A percentile compares a stretch with the other conserved stretches of the same genome.
These are phyloP conservation scores for Lyophyllum atratum DNA, from an alignment of 768 basidiomycete species.

Conservation along the genomic window DNA sequence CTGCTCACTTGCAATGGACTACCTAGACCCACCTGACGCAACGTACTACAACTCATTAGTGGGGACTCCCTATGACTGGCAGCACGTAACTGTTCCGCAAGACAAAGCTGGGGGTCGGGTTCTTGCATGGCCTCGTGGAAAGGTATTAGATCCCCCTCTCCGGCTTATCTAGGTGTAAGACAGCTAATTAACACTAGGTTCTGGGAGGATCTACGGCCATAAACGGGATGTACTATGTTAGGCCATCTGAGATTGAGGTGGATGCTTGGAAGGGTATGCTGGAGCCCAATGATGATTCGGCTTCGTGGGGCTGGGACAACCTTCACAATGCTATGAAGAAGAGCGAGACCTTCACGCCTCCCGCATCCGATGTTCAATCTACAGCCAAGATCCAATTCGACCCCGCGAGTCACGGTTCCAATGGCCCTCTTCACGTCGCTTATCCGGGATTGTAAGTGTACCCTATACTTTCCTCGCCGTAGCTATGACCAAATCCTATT, in stretches of 20 bases:
- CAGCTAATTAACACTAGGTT: conserved; percentile 33
- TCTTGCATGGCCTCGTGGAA: conserved; percentile 63
- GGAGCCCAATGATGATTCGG: conserved; percentile 28
- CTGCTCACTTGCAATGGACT: background rate
- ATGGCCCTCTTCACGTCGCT: conserved; percentile 39
- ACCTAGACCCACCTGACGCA: conserved; percentile 47
- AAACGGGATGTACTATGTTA: conserved; percentile 69
- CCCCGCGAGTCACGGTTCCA: conserved; percentile 43
- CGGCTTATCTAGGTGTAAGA: background rate
- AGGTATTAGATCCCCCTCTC: conserved; percentile 30
- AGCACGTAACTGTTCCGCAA: conserved; percentile 52
- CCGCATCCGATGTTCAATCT: conserved; percentile 35
- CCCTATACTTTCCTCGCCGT: conserved; percentile 35
- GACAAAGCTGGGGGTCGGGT: conserved; percentile 40
- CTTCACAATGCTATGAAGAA: conserved; percentile 44
- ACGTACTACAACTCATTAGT: conserved; percentile 56
- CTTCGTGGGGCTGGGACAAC: conserved; percentile 45
- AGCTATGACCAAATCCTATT: conserved; percentile 3
- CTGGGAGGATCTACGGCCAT: conserved; percentile 71
- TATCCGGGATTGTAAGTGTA: conserved; percentile 23
- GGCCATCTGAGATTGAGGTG: conserved; percentile 49
- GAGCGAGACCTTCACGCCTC: conserved; percentile 54
- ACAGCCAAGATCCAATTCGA: conserved; percentile 43
- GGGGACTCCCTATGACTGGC: conserved; percentile 54
- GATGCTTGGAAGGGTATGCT: conserved; percentile 43